phyloP scores from a whole-genome alignment of 306 rosid genomes.

The Trifolium dubium region DNA sequence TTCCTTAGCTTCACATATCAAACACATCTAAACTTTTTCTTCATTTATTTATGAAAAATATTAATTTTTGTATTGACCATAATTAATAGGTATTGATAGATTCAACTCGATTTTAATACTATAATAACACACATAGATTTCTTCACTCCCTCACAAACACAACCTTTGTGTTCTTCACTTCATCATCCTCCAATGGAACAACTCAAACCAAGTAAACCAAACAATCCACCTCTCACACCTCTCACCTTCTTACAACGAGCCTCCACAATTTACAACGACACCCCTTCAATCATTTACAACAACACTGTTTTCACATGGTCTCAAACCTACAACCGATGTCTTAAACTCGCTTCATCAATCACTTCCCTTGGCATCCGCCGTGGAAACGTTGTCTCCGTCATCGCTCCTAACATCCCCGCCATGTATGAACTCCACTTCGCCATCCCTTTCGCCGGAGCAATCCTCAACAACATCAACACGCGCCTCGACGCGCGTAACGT shows the following conservation, averaged over 20 bases:
- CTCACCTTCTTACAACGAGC: constrained; percentile 59
- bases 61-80: no score
- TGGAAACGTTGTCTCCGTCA: constrained; percentile 60
- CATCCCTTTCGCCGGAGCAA: constrained; percentile 71
- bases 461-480: constrained; percentile 67
- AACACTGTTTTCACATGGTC: constrained; percentile 61
- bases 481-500: constrained; percentile 70
- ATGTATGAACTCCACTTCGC: constrained; percentile 86
- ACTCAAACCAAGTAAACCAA: constrained; percentile 52
- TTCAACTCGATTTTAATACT: no score
- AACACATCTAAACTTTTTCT: no score
- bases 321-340: constrained; percentile 57
- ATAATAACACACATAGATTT: no score
- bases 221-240: constrained; percentile 61
- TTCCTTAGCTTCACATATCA: no score
- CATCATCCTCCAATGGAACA: constrained; percentile 44
- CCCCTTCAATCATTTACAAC: constrained; percentile 54
- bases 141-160: background rate
- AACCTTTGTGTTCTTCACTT: background rate
- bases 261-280: constrained; percentile 56
- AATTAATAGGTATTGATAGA: no score
- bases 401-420: constrained; percentile 78
- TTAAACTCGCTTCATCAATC: constrained; percentile 63
- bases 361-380: constrained; percentile 53
- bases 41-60: no score